Evolutionary conservation across 495 filamentous ascomycete genomes (phyloP).

Genomic region (Aspergillus ostianus): DNA sequence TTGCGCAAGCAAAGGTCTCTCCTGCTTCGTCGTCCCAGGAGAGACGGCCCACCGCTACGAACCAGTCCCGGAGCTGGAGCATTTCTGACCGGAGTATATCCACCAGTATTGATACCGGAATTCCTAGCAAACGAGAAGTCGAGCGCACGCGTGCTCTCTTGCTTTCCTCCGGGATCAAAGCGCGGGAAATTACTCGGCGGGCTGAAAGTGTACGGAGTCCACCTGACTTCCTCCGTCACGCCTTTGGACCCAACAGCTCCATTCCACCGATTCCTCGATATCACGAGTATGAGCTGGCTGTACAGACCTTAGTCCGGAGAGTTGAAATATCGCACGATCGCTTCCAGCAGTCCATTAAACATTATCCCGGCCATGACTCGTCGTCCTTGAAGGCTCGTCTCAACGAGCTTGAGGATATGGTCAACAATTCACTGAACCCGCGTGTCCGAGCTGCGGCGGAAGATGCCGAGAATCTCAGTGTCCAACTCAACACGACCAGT

Average conservation of each 20-base stretch:
- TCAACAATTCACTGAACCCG: conserved; percentile 58
- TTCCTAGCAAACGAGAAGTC: conserved; percentile 60
- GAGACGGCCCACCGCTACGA: conserved; percentile 24
- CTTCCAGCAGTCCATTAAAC: conserved; percentile 54
- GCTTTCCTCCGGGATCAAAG: conserved; percentile 81
- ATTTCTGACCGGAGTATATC: conserved; percentile 60
- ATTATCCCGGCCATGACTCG: conserved; percentile 47
- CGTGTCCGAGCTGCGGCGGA: conserved; percentile 64
- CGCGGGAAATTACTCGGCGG: conserved; percentile 69
- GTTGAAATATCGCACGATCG: conserved; percentile 54
- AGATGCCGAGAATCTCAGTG: conserved; percentile 71
- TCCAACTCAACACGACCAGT: conserved; percentile 69
- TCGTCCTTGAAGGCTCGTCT: conserved; percentile 46
- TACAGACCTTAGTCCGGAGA: conserved; percentile 55
- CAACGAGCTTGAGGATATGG: conserved; percentile 45
- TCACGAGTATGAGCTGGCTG: conserved; percentile 68
- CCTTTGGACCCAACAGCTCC: conserved; percentile 25
- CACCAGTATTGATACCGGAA: conserved; percentile 31
- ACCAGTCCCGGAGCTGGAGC: conserved; percentile 54
- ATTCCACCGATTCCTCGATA: conserved; percentile 53
- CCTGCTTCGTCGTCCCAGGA: conserved; percentile 23
- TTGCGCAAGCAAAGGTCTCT: conserved; percentile 42
- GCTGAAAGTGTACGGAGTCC: conserved; percentile 49
- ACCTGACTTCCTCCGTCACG: conserved; percentile 37
- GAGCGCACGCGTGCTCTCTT: conserved; percentile 71